Evolutionary conservation across 805 yeast genomes (phyloP), one percentile per base, ranked within the genome.

Genomic region (Cyberlindnera americana): DNA sequence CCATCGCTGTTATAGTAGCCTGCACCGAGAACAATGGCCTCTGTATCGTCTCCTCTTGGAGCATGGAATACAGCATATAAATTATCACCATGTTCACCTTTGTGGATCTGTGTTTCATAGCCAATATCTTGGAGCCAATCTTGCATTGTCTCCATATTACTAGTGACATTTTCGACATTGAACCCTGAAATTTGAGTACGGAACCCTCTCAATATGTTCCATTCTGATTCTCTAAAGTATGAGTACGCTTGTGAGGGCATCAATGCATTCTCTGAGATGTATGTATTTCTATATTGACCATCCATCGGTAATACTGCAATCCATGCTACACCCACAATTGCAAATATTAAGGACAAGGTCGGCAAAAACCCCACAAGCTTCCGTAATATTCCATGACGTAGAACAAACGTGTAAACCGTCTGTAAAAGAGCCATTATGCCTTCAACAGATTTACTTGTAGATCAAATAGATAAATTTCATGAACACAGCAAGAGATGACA

Each of bases 161-260:
- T 67, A 11, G 53, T 52, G 17, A 38, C 32, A 21, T 48, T 52
- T 46, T 24, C 46, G 14, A 55, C 49, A 3, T 53, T 49, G 27
- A 73, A 56, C 24, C 43, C 47, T 47, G 69, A 62, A 58, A 77
- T 52, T 62, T 65, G 53, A 42, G 58, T 37, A 44, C 96, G 72
- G 56, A 81, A 88, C 0, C 96, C 99, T 42, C 98, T 69, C 23
- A 88, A 76, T 40, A 84, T 68, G 54, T 90, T 87, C 97, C 98
- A 93, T 59, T 93, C 98, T 29, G 88, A 78, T 56, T 91, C 98
- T 40, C 97, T 72, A 60, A 86, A 93, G 58, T 88, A 89, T 18
- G 95, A 81, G 51, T 82, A 81, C 3, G 93, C 98, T 60, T 93
- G 98, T 0, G 95, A 90, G 7, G 99, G 97, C 86, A 93, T 81